Conservation (phyloP, 441 rosid species). For the Croton setiger region DNA sequence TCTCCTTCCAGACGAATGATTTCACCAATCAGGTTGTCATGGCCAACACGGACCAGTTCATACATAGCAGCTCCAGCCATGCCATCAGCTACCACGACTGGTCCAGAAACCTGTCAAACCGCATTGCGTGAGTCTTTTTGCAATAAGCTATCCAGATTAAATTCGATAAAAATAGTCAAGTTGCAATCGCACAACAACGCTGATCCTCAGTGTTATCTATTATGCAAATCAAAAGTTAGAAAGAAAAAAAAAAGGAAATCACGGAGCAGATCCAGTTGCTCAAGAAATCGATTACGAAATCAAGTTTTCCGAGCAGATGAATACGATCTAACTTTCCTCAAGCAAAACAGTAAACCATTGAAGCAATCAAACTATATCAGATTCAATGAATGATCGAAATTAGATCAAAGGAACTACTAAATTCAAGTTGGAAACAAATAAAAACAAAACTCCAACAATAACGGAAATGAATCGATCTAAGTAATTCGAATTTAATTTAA, state of each 20-base stretch:
- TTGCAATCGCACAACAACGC: not conserved
- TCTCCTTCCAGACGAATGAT: slow-evolving; percentile 96
- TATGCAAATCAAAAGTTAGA: not conserved
- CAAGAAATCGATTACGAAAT: not conserved
- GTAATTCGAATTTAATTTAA: not conserved
- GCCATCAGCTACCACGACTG: slow-evolving; percentile 97
- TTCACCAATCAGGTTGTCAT: slow-evolving; percentile 93
- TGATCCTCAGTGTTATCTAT: not conserved
- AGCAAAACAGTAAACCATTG: not conserved
- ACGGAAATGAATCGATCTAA: not conserved
- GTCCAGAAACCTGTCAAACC: slow-evolving; percentile 82
- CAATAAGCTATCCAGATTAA: slow-evolving; percentile 5
- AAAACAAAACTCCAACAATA: not conserved
- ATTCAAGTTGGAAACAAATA: not conserved
- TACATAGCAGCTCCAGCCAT: slow-evolving; percentile 99
- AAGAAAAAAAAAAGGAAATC: not conserved
- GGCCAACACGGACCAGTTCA: slow-evolving; percentile 98
- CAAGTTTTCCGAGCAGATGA: not conserved
- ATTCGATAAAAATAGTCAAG: not conserved
- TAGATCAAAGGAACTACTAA: not conserved
- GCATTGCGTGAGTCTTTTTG: not conserved
- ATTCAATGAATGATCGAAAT: not conserved
- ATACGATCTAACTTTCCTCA: not conserved
- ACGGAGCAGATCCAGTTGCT: slow-evolving; percentile 5
- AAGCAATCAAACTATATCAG: not conserved